Evolutionary conservation across 1,284 basidiomycete species (phyloP), one percentile per base, ranked within the genome.

Genomic region (Trametes versicolor): DNA sequence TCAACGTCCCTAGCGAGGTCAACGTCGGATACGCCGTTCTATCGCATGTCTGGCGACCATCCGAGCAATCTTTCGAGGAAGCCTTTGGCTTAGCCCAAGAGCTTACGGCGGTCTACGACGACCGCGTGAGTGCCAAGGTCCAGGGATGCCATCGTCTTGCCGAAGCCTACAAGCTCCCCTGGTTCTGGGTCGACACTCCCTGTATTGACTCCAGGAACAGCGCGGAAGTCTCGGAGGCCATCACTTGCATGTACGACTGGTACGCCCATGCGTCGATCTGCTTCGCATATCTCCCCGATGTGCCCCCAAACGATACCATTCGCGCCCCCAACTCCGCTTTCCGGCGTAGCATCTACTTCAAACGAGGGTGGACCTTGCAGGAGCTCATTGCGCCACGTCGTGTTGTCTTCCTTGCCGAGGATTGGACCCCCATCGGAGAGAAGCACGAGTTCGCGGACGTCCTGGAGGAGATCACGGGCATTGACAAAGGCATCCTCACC

Each of bases 241-340:
- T n/a, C n/a, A n/a, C n/a, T n/a, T n/a, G n/a, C n/a, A n/a, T 60
- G 49, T 52, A 21, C 49, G 12, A 13, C 23, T 60, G 58, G 58
- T 60, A 52, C 19, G 23, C 39, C 49, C 4, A 41, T 1, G 58
- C 49, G 19, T 5, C 5, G 17, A 12, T 60, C 23, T 60, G 58
- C 25, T 52, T n/a, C 29, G 49, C 50, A 9, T 34, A 27, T 15
- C 58, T 60, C 7, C 27, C 12, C 23, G 49, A 60, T 39, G 58
- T 52, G 4, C 41, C 39, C 37, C 8, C 49, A 15, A 2, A 23
- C 49, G 49, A 45, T 39, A 17, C 7, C 15, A 8, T 45, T 37
- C 1, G 43, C 1, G 49, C n/a, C 1, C 25, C 36, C 41, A n/a
- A 12, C 21, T 51, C 58, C n/a, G 58, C 58, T 0, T 59, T 59